Percentiles rank a stretch among this genome's conserved stretches.
Conservation (phyloP, 2,329 filamentous ascomycete species). For the Neoscytalidium dimidiatum region DNA sequence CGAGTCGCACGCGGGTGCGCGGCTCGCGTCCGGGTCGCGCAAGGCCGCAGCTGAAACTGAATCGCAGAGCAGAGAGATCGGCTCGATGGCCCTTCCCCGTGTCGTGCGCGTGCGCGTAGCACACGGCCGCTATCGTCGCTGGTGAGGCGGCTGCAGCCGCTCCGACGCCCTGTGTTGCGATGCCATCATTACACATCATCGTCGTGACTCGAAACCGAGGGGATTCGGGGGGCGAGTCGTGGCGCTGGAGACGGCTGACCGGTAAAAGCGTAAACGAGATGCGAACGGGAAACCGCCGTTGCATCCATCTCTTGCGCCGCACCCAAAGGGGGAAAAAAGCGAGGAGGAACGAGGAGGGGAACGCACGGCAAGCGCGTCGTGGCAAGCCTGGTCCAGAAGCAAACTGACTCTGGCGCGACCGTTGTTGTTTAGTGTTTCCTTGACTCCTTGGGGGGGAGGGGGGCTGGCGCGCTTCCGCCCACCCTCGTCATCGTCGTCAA, state of each 20-base stretch:
- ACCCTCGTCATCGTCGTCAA: not conserved
- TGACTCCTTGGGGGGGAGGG: no score
- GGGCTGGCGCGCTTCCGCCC: no score
- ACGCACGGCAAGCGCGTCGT: not conserved
- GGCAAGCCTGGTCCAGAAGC: not conserved
- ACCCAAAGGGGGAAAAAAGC: no score
- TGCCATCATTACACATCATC: not conserved
- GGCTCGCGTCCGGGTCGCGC: conserved; percentile 8
- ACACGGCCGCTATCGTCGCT: not conserved
- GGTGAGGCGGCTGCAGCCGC: not conserved
- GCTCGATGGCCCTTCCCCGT: not conserved
- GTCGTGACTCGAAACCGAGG: not conserved
- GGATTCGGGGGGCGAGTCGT: conserved; percentile 2
- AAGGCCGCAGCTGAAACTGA: conserved; percentile 10
- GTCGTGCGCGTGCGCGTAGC: not conserved
- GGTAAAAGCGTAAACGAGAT: conserved; percentile 9
- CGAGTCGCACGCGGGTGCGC: conserved; percentile 4
- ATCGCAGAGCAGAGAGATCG: conserved; percentile 5
- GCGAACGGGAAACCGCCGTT: not conserved
- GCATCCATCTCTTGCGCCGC: not conserved
- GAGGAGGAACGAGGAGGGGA: not conserved
- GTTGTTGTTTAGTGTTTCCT: not conserved
- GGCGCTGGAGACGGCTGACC: not conserved
- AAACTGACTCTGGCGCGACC: not conserved
- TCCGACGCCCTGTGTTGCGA: not conserved